Conservation (phyloP, 2,329 filamentous ascomycete genomes). For the Xylariaceae sp. region DNA sequence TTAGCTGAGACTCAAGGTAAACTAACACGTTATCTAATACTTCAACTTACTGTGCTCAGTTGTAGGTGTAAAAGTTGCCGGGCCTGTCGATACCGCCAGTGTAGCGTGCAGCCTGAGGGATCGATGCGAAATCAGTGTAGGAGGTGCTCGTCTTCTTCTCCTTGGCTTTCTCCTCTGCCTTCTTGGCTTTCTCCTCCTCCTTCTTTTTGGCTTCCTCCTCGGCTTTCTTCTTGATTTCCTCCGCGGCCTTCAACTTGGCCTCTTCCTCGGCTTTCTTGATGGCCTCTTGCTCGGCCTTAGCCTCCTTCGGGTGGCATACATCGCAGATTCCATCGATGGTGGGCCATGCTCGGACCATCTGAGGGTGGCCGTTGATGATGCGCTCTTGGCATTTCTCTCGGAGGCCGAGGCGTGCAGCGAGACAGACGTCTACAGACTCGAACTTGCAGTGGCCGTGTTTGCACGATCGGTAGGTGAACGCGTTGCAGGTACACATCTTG, state of each 20-base stretch:
- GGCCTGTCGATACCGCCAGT: no score
- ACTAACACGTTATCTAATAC: no score
- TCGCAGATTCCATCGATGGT: conserved; percentile 19
- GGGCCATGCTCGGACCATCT: conserved; percentile 3
- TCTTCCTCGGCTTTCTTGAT: conserved; percentile 9
- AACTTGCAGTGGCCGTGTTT: conserved; percentile 10
- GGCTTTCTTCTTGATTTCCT: no score
- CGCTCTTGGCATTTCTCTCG: conserved; percentile 17
- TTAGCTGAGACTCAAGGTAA: no score
- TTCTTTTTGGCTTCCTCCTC: no score
- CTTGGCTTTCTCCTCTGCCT: no score
- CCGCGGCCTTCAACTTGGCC: neutral
- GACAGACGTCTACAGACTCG: conserved; percentile 21
- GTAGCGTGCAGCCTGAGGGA: neutral
- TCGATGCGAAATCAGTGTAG: neutral
- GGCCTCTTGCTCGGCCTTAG: conserved; percentile 9
- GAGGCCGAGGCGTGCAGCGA: conserved; percentile 26
- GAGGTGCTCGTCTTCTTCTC: no score
- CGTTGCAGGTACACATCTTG: conserved; percentile 20
- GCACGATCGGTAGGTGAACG: conserved; percentile 12
- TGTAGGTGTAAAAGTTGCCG: no score
- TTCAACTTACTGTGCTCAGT: no score
- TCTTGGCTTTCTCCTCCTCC: no score
- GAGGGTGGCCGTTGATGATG: conserved; percentile 17
- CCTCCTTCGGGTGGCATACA: conserved; percentile 16